Percentiles rank a stretch among this genome's conserved stretches.
These are phyloP conservation scores for Cicer bijugum DNA, from an alignment of 306 rosid species.

Conservation along the genomic window DNA sequence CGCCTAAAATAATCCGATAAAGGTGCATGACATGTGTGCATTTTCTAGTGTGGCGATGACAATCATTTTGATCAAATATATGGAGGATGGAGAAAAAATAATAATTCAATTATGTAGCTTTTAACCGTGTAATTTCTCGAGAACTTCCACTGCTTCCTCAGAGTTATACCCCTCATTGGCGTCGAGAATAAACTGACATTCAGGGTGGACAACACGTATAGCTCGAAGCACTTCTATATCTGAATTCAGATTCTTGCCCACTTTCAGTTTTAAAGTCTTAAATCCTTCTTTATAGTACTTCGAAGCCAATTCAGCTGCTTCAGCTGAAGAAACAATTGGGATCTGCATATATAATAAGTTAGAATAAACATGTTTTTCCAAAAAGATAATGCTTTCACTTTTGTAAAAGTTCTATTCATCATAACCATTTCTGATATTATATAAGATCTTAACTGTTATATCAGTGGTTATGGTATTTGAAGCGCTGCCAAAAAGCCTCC, in stretches of 20 bases:
- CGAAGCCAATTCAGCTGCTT: slow-evolving; percentile 81
- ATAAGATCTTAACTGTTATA: slow-evolving; percentile 70
- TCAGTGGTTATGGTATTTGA: slow-evolving; percentile 79
- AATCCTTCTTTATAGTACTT: slow-evolving; percentile 81
- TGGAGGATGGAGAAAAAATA: slow-evolving; percentile 6
- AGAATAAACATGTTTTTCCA: slow-evolving; percentile 41
- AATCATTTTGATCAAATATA: slow-evolving; percentile 32
- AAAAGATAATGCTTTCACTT: slow-evolving; percentile 14
- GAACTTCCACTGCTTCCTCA: slow-evolving; percentile 87
- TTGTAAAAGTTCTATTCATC: background rate
- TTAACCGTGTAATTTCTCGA: slow-evolving; percentile 77
- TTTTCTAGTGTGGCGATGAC: slow-evolving; percentile 16
- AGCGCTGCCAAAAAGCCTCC: slow-evolving; percentile 96
- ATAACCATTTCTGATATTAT: slow-evolving; percentile 24
- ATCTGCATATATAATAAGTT: slow-evolving; percentile 62
- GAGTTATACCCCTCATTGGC: slow-evolving; percentile 89
- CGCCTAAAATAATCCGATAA: slow-evolving; percentile 17
- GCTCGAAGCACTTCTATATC: slow-evolving; percentile 89
- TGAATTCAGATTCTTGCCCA: slow-evolving; percentile 78
- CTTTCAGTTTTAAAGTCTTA: slow-evolving; percentile 79
- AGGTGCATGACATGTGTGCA: slow-evolving; percentile 24
- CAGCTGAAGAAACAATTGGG: slow-evolving; percentile 79
- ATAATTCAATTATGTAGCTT: slow-evolving; percentile 7
- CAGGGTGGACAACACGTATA: slow-evolving; percentile 76
- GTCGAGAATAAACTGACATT: slow-evolving; percentile 82